Evolutionary conservation across 106 monocot species (phyloP).

Genomic region (Chionographis japonica): DNA sequence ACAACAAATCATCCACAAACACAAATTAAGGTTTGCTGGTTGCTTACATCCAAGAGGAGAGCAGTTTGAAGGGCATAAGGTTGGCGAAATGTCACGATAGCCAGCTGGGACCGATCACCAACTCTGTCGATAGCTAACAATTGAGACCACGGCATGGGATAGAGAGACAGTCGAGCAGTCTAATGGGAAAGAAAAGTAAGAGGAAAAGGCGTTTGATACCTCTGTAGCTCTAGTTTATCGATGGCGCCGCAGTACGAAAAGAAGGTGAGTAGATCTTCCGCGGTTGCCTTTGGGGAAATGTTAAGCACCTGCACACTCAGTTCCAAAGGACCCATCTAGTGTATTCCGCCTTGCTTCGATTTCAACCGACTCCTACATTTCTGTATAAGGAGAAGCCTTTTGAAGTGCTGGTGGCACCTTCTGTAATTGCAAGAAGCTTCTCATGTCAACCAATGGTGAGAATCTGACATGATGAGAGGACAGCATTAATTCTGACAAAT

Average conservation of each 20-base stretch:
- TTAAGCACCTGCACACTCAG: conserved; percentile 42
- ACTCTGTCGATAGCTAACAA: conserved; percentile 10
- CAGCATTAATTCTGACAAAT: neutral
- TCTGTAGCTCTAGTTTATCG: conserved; percentile 37
- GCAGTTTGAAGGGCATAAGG: conserved; percentile 58
- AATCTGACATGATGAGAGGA: conserved; percentile 20
- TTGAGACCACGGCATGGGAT: neutral
- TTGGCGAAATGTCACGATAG: conserved; percentile 52
- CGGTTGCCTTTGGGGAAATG: conserved; percentile 36
- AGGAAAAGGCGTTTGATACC: conserved; percentile 16
- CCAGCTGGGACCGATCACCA: conserved; percentile 26
- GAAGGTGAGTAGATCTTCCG: conserved; percentile 37
- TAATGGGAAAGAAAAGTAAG: neutral
- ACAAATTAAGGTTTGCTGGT: neutral
- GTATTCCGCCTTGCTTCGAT: neutral
- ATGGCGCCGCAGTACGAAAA: conserved; percentile 67
- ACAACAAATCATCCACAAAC: neutral
- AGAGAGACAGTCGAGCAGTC: neutral
- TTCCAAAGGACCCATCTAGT: conserved; percentile 33
- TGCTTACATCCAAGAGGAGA: conserved; percentile 59
- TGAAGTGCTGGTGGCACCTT: conserved; percentile 1
- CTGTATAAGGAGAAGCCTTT: neutral
- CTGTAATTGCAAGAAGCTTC: too few relatives aligned
- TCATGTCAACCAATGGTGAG: neutral
- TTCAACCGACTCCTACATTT: neutral